Conservation (phyloP, 2,329 filamentous ascomycete species). For the Emydomyces testavorans region DNA sequence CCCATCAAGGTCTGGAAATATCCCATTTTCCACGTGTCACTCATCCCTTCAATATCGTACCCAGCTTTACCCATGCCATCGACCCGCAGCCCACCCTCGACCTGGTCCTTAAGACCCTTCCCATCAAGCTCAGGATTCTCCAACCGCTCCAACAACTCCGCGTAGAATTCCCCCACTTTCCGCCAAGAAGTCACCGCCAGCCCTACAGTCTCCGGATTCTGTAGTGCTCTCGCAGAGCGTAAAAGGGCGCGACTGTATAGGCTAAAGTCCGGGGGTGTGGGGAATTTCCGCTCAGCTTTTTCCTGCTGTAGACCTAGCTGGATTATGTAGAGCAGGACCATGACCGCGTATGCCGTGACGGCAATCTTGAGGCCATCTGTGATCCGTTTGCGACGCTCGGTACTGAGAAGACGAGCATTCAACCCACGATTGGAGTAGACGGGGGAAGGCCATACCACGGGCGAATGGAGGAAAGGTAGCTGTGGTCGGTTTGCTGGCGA, state of each 20-base stretch:
- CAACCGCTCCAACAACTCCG: slow-evolving; percentile 51
- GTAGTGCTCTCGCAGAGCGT: slow-evolving; percentile 51
- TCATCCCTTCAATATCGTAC: slow-evolving; percentile 61
- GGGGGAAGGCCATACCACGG: slow-evolving; percentile 35
- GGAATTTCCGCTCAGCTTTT: slow-evolving; percentile 60
- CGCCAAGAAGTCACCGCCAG: slow-evolving; percentile 56
- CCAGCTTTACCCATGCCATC: slow-evolving; percentile 46
- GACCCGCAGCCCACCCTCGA: slow-evolving; percentile 44
- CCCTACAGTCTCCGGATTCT: slow-evolving; percentile 46
- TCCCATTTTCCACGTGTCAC: slow-evolving; percentile 71
- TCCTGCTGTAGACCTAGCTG: slow-evolving; percentile 61
- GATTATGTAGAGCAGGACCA: slow-evolving; percentile 49
- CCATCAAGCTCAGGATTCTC: slow-evolving; percentile 62
- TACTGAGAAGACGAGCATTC: slow-evolving; percentile 40
- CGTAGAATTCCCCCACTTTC: slow-evolving; percentile 49
- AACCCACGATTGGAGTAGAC: slow-evolving; percentile 17
- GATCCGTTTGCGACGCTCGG: slow-evolving; percentile 58
- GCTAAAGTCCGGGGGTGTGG: slow-evolving; percentile 73
- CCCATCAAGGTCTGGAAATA: slow-evolving; percentile 77
- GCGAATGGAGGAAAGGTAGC: slow-evolving; percentile 53
- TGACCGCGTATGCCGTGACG: slow-evolving; percentile 58
- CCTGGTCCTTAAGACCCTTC: slow-evolving; percentile 47
- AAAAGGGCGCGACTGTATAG: slow-evolving; percentile 58
- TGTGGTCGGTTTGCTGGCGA: slow-evolving; percentile 46
- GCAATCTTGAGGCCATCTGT: slow-evolving; percentile 59